Evolutionary conservation across 441 rosid genomes (phyloP).

Genomic region (Sinapis alba): DNA sequence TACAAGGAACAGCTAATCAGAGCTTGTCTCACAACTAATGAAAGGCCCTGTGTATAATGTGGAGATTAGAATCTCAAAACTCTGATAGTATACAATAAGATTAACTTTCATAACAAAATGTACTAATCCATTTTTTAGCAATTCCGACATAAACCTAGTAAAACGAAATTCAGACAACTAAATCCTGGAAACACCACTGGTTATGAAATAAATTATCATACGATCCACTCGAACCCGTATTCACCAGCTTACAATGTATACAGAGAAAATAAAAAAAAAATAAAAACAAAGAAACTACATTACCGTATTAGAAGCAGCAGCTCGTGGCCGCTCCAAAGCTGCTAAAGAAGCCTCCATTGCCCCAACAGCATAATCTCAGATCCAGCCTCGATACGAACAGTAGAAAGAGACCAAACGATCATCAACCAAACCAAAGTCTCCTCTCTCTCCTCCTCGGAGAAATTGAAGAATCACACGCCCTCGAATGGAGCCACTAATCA

Average conservation of each 20-base stretch:
- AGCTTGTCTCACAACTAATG: constrained; percentile 7
- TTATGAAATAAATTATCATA: not conserved
- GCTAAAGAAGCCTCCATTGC: constrained; percentile 86
- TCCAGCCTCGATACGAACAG: constrained; percentile 31
- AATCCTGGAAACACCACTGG: constrained; percentile 8
- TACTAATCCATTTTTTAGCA: not conserved
- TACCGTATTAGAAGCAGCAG: constrained; percentile 83
- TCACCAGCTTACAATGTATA: not conserved
- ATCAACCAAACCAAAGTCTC: constrained; percentile 34
- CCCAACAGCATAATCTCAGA: constrained; percentile 46
- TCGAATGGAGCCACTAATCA: too few relatives aligned
- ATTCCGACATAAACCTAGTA: not conserved
- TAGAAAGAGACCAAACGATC: constrained; percentile 37
- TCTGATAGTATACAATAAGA: constrained; percentile 17
- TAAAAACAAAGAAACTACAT: not conserved
- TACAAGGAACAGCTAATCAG: not conserved
- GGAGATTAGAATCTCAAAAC: not conserved
- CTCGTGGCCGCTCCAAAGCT: constrained; percentile 87
- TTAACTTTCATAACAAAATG: not conserved
- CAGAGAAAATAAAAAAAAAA: not conserved
- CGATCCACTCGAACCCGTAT: constrained; percentile 32
- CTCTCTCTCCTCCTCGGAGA: constrained; percentile 5
- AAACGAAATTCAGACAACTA: not conserved
- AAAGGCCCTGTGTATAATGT: not conserved
- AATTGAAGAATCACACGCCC: not conserved